Percentiles rank a stretch among this genome's conserved stretches.
These are phyloP conservation scores for Sophora flavescens DNA, from an alignment of 306 rosid genomes.

Conservation along the genomic window DNA sequence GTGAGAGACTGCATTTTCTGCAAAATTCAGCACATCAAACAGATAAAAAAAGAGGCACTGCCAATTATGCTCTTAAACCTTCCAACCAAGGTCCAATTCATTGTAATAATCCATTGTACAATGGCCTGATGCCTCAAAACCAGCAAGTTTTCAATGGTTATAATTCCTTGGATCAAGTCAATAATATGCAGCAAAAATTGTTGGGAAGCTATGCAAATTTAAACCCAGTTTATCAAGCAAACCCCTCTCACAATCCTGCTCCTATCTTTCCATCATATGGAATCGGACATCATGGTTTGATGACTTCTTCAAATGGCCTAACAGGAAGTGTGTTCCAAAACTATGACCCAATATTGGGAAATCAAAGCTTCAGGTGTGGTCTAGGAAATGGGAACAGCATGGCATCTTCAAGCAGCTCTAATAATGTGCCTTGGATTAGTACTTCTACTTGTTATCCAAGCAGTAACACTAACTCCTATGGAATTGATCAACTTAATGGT, in stretches of 20 bases:
- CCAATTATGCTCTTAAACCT: not conserved
- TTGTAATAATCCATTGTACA: not conserved
- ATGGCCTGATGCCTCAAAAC: not conserved
- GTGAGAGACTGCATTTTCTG: not conserved
- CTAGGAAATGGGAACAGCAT: not conserved
- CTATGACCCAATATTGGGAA: slow-evolving; percentile 17
- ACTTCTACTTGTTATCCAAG: not conserved
- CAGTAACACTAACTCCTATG: not conserved
- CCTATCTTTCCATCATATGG: slow-evolving; percentile 3
- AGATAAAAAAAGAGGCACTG: not conserved
- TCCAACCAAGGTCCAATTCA: not conserved
- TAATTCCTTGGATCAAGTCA: slow-evolving; percentile 5
- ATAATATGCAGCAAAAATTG: slow-evolving; percentile 8
- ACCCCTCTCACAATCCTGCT: not conserved
- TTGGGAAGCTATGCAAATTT: slow-evolving; percentile 29
- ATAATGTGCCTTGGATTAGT: not conserved
- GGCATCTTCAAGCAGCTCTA: slow-evolving; percentile 9
- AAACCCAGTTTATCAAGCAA: slow-evolving; percentile 19
- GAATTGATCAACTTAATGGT: slow-evolving; percentile 38
- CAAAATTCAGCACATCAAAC: not conserved
- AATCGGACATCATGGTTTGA: slow-evolving; percentile 1
- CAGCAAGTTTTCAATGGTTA: not conserved
- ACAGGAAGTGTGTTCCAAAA: not conserved
- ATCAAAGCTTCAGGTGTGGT: not conserved
- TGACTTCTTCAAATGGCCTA: slow-evolving; percentile 26